A percentile compares a stretch with the other conserved stretches of the same genome.
phyloP scores from a whole-genome alignment of 192 early-diverging fungal species.

The Cladochytrium replicatum region DNA sequence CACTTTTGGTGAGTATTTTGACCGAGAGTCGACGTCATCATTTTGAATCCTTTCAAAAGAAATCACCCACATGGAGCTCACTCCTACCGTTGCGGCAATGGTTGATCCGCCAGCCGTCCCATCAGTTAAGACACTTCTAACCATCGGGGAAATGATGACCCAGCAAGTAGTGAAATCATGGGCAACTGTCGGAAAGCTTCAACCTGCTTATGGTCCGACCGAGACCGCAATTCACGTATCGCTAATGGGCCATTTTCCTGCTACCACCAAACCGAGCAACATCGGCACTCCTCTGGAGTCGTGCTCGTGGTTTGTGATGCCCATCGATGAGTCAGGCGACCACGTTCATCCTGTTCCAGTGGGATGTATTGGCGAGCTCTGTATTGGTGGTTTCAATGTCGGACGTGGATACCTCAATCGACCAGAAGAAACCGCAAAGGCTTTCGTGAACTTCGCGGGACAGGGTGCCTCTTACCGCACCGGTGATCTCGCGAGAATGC shows the following conservation, averaged over 20 bases:
- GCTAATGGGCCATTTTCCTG: neutral
- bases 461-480: conserved; percentile 22
- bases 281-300: conserved; percentile 7
- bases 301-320: too few species aligned
- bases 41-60: too few species aligned
- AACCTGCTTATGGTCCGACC: conserved; percentile 13
- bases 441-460: conserved; percentile 16
- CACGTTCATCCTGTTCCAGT: conserved; percentile 22
- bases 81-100: conserved; percentile 5
- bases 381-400: conserved; percentile 30
- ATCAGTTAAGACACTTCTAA: conserved; percentile 12
- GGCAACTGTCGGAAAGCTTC: neutral
- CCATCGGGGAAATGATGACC: conserved; percentile 16
- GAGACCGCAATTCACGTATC: conserved; percentile 10
- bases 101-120: conserved; percentile 10
- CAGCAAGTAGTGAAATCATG: conserved; percentile 3
- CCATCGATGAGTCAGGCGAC: too few species aligned
- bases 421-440: conserved; percentile 22
- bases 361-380: conserved; percentile 31
- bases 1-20: too few species aligned
- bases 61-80: too few species aligned
- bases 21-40: too few species aligned
- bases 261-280: neutral
- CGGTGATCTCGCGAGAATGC: conserved; percentile 16
- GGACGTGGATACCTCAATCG: conserved; percentile 27